Evolutionary conservation across 108 stramenopile species (phyloP).

Genomic region (Epipyxis sp.): DNA sequence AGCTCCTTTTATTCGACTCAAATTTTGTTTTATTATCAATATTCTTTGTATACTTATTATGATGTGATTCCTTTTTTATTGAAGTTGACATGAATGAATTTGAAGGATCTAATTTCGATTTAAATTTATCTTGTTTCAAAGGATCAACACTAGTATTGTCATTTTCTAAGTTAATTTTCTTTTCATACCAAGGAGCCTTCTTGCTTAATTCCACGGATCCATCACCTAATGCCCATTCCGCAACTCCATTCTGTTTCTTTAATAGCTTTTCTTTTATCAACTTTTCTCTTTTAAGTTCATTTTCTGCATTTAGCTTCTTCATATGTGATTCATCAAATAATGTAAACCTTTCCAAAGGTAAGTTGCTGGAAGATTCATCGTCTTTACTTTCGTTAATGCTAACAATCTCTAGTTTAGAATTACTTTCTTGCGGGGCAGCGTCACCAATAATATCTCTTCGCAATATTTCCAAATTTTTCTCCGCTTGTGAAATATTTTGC

Average conservation of each 20-base stretch:
- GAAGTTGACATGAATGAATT: not conserved
- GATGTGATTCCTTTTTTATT: not conserved
- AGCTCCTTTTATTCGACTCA: not conserved
- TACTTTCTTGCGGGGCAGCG: not conserved
- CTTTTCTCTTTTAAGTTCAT: not conserved
- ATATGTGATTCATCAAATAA: not conserved
- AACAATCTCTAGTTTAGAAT: not conserved
- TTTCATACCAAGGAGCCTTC: constrained; percentile 9
- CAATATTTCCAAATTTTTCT: not conserved
- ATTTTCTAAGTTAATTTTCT: too few species aligned
- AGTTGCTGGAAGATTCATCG: not conserved
- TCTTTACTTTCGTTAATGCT: not conserved
- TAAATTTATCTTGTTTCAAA: too few species aligned
- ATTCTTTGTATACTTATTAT: not conserved
- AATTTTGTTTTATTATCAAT: not conserved
- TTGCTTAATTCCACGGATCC: constrained; percentile 15
- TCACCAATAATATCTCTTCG: not conserved
- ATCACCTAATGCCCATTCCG: constrained; percentile 17
- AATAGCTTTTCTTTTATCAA: not conserved
- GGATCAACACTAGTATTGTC: too few species aligned
- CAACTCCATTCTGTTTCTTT: not conserved
- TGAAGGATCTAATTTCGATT: not conserved
- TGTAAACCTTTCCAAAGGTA: not conserved
- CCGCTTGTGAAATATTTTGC: not conserved
- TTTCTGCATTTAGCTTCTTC: not conserved